These are phyloP conservation scores for Alternaria longipes DNA, from an alignment of 2,329 filamentous ascomycete species.

Conservation along the genomic window DNA sequence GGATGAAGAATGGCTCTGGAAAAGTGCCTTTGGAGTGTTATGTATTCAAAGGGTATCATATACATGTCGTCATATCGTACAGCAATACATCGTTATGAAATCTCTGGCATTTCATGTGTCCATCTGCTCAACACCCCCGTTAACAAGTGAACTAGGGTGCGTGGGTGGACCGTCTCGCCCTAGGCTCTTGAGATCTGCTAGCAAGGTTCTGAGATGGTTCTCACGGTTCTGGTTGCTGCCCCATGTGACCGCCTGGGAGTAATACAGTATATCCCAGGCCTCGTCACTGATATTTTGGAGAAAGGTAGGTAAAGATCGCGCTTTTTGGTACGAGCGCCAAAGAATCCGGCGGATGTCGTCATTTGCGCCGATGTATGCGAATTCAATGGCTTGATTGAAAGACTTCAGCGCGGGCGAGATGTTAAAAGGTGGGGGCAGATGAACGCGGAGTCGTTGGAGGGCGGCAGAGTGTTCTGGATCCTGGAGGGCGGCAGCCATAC, in stretches of 20 bases:
- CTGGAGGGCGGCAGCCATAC: slow-evolving; percentile 34
- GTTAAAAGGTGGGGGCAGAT: slow-evolving; percentile 44
- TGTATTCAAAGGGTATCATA: slow-evolving; percentile 11
- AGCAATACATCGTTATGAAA: neutral
- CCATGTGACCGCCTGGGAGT: slow-evolving; percentile 51
- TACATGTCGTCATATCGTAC: slow-evolving; percentile 9
- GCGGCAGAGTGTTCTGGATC: slow-evolving; percentile 45
- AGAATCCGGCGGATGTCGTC: slow-evolving; percentile 48
- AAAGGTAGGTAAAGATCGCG: slow-evolving; percentile 44
- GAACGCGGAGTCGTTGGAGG: slow-evolving; percentile 37
- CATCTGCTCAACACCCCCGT: slow-evolving; percentile 14
- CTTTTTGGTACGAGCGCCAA: slow-evolving; percentile 48
- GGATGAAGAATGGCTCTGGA: neutral
- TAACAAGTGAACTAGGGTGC: slow-evolving; percentile 34
- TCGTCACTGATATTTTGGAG: slow-evolving; percentile 45
- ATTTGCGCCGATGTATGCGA: slow-evolving; percentile 49
- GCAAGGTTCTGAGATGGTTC: slow-evolving; percentile 39
- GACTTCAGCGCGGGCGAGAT: slow-evolving; percentile 42
- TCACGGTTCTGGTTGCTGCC: slow-evolving; percentile 44
- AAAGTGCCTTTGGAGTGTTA: neutral
- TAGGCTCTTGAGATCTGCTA: slow-evolving; percentile 42
- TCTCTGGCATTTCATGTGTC: neutral
- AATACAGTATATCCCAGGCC: slow-evolving; percentile 52
- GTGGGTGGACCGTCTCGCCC: slow-evolving; percentile 49
- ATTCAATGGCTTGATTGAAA: slow-evolving; percentile 48